Conservation (phyloP, 768 basidiomycete genomes). For the Gymnopilus dilepis region DNA sequence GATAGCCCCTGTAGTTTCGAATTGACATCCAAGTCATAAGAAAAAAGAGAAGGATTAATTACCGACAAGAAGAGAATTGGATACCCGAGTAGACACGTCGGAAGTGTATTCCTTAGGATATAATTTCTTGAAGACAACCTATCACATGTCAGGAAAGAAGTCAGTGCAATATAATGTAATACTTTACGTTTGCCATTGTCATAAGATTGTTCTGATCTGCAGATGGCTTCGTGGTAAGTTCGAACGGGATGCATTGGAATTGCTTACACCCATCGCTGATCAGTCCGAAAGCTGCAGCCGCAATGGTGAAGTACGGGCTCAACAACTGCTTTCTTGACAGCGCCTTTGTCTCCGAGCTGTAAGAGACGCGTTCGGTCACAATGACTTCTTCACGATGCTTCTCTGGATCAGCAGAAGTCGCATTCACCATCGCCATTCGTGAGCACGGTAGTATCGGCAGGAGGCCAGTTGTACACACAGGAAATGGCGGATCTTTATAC, state of each 20-base stretch:
- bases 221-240: constrained; percentile 4
- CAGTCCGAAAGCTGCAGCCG: constrained; percentile 66
- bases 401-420: constrained; percentile 1
- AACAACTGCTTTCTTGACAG: constrained; percentile 44
- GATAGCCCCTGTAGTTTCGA: constrained; percentile 52
- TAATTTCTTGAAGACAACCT: constrained; percentile 70
- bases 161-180: background rate
- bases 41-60: constrained; percentile 19
- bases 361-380: background rate
- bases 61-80: constrained; percentile 75
- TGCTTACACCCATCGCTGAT: constrained; percentile 67
- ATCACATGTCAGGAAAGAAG: background rate
- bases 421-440: constrained; percentile 3
- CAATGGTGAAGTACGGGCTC: constrained; percentile 68
- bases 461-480: background rate
- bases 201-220: constrained; percentile 73
- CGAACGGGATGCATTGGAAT: constrained; percentile 8
- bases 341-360: background rate
- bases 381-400: constrained; percentile 3
- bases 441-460: background rate
- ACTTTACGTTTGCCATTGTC: constrained; percentile 65
- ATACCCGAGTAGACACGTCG: constrained; percentile 66
- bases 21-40: background rate
- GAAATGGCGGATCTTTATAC: background rate
- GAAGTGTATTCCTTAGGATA: constrained; percentile 70